Percentiles rank a stretch among this genome's conserved stretches.
Conservation (phyloP, 2,329 filamentous ascomycete genomes). For the Graphium sp. region DNA sequence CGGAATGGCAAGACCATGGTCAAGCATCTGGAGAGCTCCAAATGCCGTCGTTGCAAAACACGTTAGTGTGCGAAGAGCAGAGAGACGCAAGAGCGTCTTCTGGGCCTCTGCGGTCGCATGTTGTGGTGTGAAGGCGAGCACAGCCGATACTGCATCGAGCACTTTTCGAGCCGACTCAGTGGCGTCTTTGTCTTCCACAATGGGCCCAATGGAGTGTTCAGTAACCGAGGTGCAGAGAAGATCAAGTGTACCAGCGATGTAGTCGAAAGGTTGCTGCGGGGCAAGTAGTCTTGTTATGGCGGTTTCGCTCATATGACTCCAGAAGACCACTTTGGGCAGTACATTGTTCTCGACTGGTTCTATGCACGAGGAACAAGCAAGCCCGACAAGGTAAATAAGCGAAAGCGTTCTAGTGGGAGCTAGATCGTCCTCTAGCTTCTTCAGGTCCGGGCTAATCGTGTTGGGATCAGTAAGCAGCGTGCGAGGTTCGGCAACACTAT, state of each 20-base stretch:
- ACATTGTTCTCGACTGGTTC: no score
- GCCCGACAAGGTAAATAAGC: no score
- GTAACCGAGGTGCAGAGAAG: constrained; percentile 52
- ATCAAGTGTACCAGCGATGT: constrained; percentile 47
- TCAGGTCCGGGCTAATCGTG: no score
- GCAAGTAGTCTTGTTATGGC: no score
- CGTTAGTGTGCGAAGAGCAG: constrained; percentile 35
- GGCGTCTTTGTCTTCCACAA: constrained; percentile 26
- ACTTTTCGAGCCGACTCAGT: constrained; percentile 26
- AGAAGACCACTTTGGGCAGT: no score
- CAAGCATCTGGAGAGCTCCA: constrained; percentile 47
- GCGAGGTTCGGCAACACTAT: no score
- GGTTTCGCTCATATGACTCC: no score
- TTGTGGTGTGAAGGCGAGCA: constrained; percentile 35
- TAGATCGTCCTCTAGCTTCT: no score
- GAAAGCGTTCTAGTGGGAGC: no score
- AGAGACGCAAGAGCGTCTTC: constrained; percentile 24
- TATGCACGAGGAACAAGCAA: no score
- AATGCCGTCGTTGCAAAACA: constrained; percentile 45
- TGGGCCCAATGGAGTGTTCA: constrained; percentile 47
- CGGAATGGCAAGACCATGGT: constrained; percentile 53
- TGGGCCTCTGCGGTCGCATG: constrained; percentile 12
- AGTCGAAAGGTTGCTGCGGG: constrained; percentile 43
- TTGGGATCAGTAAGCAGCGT: no score
- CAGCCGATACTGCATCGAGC: constrained; percentile 46